Conservation (phyloP, 495 filamentous ascomycete genomes). For the Podospora australis region DNA sequence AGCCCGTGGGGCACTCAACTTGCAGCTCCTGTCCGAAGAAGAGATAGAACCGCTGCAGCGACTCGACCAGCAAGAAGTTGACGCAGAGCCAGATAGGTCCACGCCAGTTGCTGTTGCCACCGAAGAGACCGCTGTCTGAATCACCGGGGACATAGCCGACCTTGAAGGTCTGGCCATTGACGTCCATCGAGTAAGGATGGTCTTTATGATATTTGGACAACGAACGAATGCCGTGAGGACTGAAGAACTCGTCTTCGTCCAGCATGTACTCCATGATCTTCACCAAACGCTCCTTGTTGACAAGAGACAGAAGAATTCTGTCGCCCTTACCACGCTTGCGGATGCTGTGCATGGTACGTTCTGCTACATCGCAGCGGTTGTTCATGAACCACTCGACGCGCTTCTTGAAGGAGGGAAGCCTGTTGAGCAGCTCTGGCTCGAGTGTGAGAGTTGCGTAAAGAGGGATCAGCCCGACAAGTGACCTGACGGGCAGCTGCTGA, state of each 20-base stretch:
- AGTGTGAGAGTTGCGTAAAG: constrained; percentile 86
- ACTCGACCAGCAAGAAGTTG: constrained; percentile 92
- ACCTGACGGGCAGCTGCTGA: constrained; percentile 84
- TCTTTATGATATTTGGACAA: constrained; percentile 90
- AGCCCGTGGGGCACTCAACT: constrained; percentile 90
- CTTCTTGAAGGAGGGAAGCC: constrained; percentile 89
- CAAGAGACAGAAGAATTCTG: constrained; percentile 75
- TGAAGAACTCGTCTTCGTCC: constrained; percentile 88
- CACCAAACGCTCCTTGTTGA: constrained; percentile 79
- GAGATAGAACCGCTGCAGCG: constrained; percentile 84
- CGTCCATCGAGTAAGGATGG: constrained; percentile 88
- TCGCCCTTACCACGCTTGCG: constrained; percentile 81
- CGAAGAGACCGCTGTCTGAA: constrained; percentile 88
- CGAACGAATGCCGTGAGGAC: constrained; percentile 84
- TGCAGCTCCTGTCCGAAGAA: constrained; percentile 86
- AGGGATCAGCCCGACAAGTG: constrained; percentile 87
- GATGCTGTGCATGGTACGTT: constrained; percentile 90
- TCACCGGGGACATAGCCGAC: constrained; percentile 90
- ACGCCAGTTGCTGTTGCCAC: constrained; percentile 97
- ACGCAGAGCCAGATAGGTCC: constrained; percentile 92
- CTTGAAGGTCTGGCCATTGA: constrained; percentile 83
- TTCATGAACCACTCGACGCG: constrained; percentile 89
- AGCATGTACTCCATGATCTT: constrained; percentile 88
- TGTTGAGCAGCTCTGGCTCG: constrained; percentile 87
- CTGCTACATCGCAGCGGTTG: constrained; percentile 74